Evolutionary conservation across 805 yeast species (phyloP).

Genomic region (Kodamaea restingae): DNA sequence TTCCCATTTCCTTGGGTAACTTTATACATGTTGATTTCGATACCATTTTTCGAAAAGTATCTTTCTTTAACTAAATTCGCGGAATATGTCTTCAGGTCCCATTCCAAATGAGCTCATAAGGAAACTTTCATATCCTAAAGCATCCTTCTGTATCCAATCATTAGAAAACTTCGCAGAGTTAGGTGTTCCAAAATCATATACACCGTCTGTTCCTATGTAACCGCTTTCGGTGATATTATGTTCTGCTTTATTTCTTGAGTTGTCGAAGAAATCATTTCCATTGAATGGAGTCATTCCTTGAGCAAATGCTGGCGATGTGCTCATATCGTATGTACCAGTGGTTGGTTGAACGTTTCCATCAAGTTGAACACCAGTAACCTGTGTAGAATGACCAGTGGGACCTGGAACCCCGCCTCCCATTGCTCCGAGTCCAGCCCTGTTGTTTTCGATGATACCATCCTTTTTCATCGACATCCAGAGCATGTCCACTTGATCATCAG

Average conservation of each 20-base stretch:
- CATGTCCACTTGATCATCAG: slow-evolving; percentile 10
- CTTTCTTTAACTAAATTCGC: slow-evolving; percentile 3
- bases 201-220: not conserved
- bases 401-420: too few relatives aligned
- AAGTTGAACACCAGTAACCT: not conserved
- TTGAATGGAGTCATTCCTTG: not conserved
- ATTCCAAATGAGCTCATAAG: slow-evolving; percentile 8
- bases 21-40: too few relatives aligned
- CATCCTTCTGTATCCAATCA: slow-evolving; percentile 1
- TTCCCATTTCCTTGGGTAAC: too few relatives aligned
- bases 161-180: not conserved
- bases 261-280: not conserved
- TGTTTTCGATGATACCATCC: not conserved
- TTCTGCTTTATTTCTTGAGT: not conserved
- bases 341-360: not conserved
- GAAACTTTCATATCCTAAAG: slow-evolving; percentile 6
- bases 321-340: not conserved
- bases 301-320: not conserved
- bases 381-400: too few relatives aligned
- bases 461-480: slow-evolving; percentile 10
- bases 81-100: slow-evolving; percentile 7
- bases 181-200: not conserved
- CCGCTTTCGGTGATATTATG: not conserved
- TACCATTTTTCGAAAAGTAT: too few relatives aligned
- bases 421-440: not conserved